Evolutionary conservation across 1,284 basidiomycete genomes (phyloP).

Genomic region (Austropuccinia psidii): DNA sequence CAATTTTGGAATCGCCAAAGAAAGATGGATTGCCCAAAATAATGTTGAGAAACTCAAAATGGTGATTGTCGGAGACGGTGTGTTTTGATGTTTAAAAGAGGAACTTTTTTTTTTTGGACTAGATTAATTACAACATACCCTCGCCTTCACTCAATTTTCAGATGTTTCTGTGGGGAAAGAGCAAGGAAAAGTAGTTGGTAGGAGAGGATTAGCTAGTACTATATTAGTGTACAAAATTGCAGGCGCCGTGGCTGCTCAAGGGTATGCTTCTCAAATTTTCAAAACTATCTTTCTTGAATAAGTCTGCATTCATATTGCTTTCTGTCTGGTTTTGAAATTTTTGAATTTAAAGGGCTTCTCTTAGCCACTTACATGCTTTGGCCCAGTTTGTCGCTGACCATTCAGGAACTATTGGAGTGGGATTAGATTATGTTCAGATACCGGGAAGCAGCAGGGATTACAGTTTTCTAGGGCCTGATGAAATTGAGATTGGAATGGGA

Average conservation of each 20-base stretch:
- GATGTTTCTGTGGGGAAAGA: constrained; percentile 77
- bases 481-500: constrained; percentile 72
- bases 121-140: neutral
- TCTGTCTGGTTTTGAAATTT: neutral
- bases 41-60: constrained; percentile 66
- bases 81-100: neutral
- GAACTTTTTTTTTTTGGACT: neutral
- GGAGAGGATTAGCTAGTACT: constrained; percentile 62
- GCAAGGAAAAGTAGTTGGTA: constrained; percentile 71
- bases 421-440: constrained; percentile 87
- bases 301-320: too few relatives aligned
- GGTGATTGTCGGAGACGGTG: constrained; percentile 59
- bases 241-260: constrained; percentile 67
- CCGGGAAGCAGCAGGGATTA: constrained; percentile 61
- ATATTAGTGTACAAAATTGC: constrained; percentile 87
- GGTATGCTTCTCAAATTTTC: constrained; percentile 7
- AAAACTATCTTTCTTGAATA: neutral
- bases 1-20: constrained; percentile 85
- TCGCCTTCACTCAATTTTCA: constrained; percentile 14
- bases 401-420: constrained; percentile 72
- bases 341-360: constrained; percentile 51
- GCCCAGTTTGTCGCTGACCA: constrained; percentile 62
- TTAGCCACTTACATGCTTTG: constrained; percentile 65
- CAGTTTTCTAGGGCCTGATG: constrained; percentile 57
- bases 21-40: constrained; percentile 66